Conservation (phyloP, 2,329 filamentous ascomycete genomes). For the Talaromyces sp. region DNA sequence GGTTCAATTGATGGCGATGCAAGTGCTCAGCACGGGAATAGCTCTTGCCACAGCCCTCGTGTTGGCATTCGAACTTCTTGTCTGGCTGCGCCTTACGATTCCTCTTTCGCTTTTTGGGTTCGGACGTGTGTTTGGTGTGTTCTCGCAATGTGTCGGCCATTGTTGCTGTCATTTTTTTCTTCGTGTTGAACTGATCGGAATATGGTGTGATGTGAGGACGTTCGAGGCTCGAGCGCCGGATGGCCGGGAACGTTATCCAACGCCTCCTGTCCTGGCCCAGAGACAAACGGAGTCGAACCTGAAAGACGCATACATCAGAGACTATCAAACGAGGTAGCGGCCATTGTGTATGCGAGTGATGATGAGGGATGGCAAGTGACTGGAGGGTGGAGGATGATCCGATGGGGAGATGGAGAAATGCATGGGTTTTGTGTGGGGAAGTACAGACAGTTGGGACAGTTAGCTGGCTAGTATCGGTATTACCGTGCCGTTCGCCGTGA, state of each 20-base stretch:
- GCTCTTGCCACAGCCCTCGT: constrained; percentile 87
- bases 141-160: constrained; percentile 23
- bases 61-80: constrained; percentile 71
- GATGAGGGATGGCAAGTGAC: not conserved
- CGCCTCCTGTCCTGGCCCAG: constrained; percentile 13
- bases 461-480: not conserved
- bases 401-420: not conserved
- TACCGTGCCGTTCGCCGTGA: not conserved
- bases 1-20: constrained; percentile 94
- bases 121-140: constrained; percentile 21
- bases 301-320: constrained; percentile 14
- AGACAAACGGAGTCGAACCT: constrained; percentile 12
- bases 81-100: constrained; percentile 46
- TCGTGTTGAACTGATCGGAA: not conserved
- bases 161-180: constrained; percentile 20
- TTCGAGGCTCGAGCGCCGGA: not conserved
- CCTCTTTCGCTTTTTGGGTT: constrained; percentile 43
- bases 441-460: not conserved
- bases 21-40: constrained; percentile 96
- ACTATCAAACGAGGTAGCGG: not conserved
- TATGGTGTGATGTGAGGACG: not conserved
- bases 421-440: constrained; percentile 5
- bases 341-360: not conserved
- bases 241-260: constrained; percentile 13
- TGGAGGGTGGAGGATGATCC: not conserved